Percentiles rank a stretch among this genome's conserved stretches.
These are phyloP conservation scores for Pseudodiploospora longispora DNA, from an alignment of 2,329 filamentous ascomycete species.

Conservation along the genomic window DNA sequence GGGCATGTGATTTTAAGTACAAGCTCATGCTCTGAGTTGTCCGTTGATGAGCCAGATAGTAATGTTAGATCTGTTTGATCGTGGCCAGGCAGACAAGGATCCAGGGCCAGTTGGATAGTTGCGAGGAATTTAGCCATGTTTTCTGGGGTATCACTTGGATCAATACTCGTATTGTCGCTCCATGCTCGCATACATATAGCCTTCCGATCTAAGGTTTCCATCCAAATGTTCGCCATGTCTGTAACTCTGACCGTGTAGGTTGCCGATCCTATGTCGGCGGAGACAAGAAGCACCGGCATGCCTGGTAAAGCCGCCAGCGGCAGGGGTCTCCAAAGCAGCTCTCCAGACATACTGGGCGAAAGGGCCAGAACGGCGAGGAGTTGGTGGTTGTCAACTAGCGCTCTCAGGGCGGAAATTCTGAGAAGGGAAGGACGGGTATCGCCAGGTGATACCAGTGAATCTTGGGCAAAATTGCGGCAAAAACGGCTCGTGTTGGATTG, in stretches of 20 bases:
- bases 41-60: conserved; percentile 21
- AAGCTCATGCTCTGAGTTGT: conserved; percentile 33
- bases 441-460: conserved; percentile 5
- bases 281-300: conserved; percentile 56
- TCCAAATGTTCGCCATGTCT: conserved; percentile 68
- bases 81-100: conserved; percentile 36
- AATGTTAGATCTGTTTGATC: conserved; percentile 38
- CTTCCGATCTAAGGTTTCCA: conserved; percentile 53
- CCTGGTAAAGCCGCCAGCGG: conserved; percentile 31
- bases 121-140: conserved; percentile 61
- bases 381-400: neutral
- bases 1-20: conserved; percentile 48
- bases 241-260: conserved; percentile 61
- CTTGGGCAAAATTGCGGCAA: conserved; percentile 7
- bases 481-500: conserved; percentile 4
- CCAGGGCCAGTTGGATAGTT: conserved; percentile 49
- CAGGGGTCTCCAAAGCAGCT: conserved; percentile 40
- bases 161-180: conserved; percentile 59
- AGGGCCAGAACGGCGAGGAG: neutral
- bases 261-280: conserved; percentile 42
- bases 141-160: conserved; percentile 59
- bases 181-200: conserved; percentile 56
- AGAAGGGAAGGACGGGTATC: neutral
- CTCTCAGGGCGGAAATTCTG: neutral
- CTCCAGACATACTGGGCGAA: conserved; percentile 20